Evolutionary conservation across 352 stramenopile genomes (phyloP).

Genomic region (Phytophthora sojae): DNA sequence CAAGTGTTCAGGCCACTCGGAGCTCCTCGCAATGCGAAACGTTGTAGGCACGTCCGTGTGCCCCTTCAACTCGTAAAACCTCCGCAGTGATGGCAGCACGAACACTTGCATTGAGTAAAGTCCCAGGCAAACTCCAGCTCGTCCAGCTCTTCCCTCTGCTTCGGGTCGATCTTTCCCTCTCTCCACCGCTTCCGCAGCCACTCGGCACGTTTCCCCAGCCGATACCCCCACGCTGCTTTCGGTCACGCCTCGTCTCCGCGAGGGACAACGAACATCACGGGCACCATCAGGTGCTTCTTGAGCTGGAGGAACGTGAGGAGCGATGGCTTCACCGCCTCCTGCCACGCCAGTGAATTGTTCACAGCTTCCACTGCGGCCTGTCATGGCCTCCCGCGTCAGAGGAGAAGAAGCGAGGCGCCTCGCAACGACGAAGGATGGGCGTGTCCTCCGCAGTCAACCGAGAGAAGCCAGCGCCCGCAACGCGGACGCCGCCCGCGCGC

Average conservation of each 20-base stretch:
- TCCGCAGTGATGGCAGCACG: constrained; percentile 39
- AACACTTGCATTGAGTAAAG: constrained; percentile 29
- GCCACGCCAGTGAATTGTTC: constrained; percentile 1
- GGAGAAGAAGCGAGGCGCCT: neutral
- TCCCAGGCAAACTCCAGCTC: constrained; percentile 38
- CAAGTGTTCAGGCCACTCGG: constrained; percentile 22
- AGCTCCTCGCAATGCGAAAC: constrained; percentile 25
- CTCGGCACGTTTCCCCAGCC: neutral
- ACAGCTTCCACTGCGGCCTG: neutral
- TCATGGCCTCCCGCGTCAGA: neutral
- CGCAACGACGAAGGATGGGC: no score
- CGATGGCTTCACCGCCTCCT: neutral
- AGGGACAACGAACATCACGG: neutral
- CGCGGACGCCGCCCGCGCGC: no score
- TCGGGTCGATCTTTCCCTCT: neutral
- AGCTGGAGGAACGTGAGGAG: neutral
- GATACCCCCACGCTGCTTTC: neutral
- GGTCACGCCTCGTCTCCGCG: no score
- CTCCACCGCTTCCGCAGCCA: no score
- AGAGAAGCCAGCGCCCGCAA: no score
- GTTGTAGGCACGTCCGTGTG: constrained; percentile 31
- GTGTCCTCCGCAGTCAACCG: no score
- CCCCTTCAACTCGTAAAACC: constrained; percentile 36
- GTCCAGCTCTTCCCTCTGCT: constrained; percentile 29
- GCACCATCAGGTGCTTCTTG: constrained; percentile 5